Base-by-base conservation (phyloP, 1,284 basidiomycete species). In the Fomitiporia mediterranea region DNA sequence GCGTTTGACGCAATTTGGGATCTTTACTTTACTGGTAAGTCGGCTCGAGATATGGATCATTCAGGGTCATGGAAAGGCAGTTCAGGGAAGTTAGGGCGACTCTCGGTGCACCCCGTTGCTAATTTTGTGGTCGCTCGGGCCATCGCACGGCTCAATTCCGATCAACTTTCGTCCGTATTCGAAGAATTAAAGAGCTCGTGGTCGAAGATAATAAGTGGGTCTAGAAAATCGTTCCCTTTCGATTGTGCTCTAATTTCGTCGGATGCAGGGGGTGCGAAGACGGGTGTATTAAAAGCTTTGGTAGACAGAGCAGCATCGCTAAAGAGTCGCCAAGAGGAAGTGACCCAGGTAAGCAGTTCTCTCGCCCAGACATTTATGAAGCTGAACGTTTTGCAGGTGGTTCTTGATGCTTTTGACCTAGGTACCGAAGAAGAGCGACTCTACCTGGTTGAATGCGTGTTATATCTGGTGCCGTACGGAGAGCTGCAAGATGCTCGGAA, bases 81-180 rank as follows among this genome's bases (percentile, higher is more conserved):
- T 35, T 17, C 19, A 59, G 58, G 82, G 21, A 90, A 86, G 62
- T 72, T 95, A 39, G 70, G 78, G 4, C 82, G 86, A 59, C 74
- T 96, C 25, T 83, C 88, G 3, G 72, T 78, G 9, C 94, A 98
- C 69, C 92, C 94, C 1, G 89, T 94, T 2, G 91, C 90, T 21
- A 97, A 97, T 67, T 98, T 93, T 65, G 92, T 96, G 15, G 77
- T 94, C 4, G 88, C 92, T 0, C 88, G 84, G 65, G 89, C 85
- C 0, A 62, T 95, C 13, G 79, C 81, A 50, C 75, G 89, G 38
- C 68, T 85, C 17, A 75, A 78, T 28, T 70, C 68, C 5, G 70
- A 73, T 4, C 80, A 86, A 59, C 67, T 96, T n/a, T 65, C 69
- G 3, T 76, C 76, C n/a, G 74, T 86, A 1, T 71, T 85, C 39